Percentiles rank a stretch among this genome's conserved stretches.
phyloP scores from a whole-genome alignment of 192 early-diverging fungal species.

The Coemansia erecta region DNA sequence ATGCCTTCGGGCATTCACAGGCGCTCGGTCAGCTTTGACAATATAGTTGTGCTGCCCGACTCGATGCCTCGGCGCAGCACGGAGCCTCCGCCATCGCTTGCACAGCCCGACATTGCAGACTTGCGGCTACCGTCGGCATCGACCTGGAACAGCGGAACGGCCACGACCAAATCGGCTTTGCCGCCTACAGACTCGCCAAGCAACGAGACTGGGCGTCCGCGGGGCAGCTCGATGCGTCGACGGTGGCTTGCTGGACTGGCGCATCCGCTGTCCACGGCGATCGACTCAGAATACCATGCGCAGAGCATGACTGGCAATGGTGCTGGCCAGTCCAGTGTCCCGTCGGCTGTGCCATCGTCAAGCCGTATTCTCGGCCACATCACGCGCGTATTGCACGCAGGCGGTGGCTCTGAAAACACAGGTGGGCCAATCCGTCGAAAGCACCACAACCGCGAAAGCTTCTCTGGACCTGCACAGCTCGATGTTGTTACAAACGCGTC shows the following conservation, averaged over 20 bases:
- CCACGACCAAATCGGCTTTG: constrained; percentile 11
- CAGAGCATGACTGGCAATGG: constrained; percentile 1
- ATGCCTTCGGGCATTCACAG: constrained; percentile 47
- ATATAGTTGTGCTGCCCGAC: constrained; percentile 30
- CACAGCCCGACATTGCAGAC: constrained; percentile 6
- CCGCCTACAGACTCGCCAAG: not conserved
- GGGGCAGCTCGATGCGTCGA: constrained; percentile 15
- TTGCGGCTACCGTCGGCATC: constrained; percentile 24
- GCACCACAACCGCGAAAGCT: constrained; percentile 40
- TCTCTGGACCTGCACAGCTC: constrained; percentile 45
- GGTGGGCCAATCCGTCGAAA: not conserved
- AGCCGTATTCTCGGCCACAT: not conserved
- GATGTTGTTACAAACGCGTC: constrained; percentile 37
- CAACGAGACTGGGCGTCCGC: not conserved
- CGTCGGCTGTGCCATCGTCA: not conserved
- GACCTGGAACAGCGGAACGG: constrained; percentile 46
- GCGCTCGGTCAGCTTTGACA: constrained; percentile 50
- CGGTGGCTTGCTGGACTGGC: constrained; percentile 41
- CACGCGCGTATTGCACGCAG: not conserved
- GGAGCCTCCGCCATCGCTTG: constrained; percentile 15
- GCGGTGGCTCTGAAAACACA: not conserved
- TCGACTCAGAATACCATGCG: constrained; percentile 19
- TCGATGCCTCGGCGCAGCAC: constrained; percentile 37
- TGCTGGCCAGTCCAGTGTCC: not conserved
- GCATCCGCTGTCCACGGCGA: constrained; percentile 28